A percentile compares a stretch with the other conserved stretches of the same genome.
phyloP scores from a whole-genome alignment of 495 filamentous ascomycete genomes.

The Bacidia rubella region DNA sequence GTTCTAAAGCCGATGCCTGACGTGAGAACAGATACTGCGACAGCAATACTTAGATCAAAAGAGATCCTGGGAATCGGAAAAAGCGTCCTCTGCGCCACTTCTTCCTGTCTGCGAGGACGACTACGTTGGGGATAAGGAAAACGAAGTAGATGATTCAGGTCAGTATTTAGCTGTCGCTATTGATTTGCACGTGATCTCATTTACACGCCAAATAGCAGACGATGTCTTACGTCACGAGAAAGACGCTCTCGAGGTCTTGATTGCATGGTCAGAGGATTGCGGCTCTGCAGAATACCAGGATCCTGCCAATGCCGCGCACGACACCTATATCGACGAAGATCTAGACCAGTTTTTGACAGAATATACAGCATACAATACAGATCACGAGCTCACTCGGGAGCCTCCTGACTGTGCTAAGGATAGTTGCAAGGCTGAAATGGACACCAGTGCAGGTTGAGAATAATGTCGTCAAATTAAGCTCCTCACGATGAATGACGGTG shows the following conservation, averaged over 20 bases:
- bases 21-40: conserved; percentile 36
- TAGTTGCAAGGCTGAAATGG: neutral
- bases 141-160: neutral
- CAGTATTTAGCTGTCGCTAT: too few species aligned
- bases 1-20: too few species aligned
- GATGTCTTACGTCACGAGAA: neutral
- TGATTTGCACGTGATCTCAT: too few species aligned
- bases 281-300: neutral
- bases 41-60: conserved; percentile 32
- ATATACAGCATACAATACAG: neutral
- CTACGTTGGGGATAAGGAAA: neutral
- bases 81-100: conserved; percentile 25
- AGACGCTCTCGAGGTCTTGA: neutral
- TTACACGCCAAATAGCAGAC: too few species aligned
- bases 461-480: too few species aligned
- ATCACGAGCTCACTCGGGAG: neutral
- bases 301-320: neutral
- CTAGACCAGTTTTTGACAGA: neutral
- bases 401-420: neutral
- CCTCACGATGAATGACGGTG: conserved; percentile 1
- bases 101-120: too few species aligned
- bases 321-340: neutral
- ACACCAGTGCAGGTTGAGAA: neutral
- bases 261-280: neutral
- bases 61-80: conserved; percentile 25